A percentile compares a stretch with the other conserved stretches of the same genome.
phyloP scores from a whole-genome alignment of 805 yeast species.

The Teunomyces funiuensis region DNA sequence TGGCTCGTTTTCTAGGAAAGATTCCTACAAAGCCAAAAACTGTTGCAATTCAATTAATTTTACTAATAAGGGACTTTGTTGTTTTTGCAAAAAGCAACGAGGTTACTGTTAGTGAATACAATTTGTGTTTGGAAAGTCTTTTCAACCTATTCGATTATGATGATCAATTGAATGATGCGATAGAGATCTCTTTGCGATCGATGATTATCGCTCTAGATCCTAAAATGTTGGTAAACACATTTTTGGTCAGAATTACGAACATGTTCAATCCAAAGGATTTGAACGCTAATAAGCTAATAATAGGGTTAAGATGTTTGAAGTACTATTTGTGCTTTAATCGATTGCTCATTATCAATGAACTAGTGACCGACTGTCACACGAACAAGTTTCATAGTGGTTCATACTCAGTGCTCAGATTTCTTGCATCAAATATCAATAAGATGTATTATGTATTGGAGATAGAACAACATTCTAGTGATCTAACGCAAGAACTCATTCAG shows the following conservation, averaged over 20 bases:
- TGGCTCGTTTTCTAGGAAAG: not conserved
- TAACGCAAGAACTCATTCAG: slow-evolving; percentile 11
- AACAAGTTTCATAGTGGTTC: slow-evolving; percentile 10
- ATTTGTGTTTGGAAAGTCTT: slow-evolving; percentile 2
- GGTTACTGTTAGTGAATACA: not conserved
- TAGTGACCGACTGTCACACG: slow-evolving; percentile 8
- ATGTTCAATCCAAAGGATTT: not conserved
- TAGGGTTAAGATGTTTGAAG: slow-evolving; percentile 11
- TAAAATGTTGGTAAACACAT: slow-evolving; percentile 7
- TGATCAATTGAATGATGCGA: slow-evolving; percentile 5
- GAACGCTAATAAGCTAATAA: not conserved
- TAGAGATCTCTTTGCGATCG: slow-evolving; percentile 7
- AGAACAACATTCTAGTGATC: not conserved
- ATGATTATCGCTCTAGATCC: slow-evolving; percentile 11
- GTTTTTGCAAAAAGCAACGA: not conserved
- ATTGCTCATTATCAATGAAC: slow-evolving; percentile 9
- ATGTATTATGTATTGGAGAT: not conserved
- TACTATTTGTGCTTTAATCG: slow-evolving; percentile 16
- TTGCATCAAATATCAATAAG: not conserved
- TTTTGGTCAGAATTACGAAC: slow-evolving; percentile 2
- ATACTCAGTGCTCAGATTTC: not conserved
- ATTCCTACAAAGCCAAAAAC: not conserved
- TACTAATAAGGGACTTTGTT: slow-evolving; percentile 1
- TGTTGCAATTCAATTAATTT: slow-evolving; percentile 2
- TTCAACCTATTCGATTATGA: not conserved